Percentiles rank a stretch among this genome's conserved stretches.
Evolutionary conservation across 306 rosid species (phyloP).

Genomic region (Cucumis melo): DNA sequence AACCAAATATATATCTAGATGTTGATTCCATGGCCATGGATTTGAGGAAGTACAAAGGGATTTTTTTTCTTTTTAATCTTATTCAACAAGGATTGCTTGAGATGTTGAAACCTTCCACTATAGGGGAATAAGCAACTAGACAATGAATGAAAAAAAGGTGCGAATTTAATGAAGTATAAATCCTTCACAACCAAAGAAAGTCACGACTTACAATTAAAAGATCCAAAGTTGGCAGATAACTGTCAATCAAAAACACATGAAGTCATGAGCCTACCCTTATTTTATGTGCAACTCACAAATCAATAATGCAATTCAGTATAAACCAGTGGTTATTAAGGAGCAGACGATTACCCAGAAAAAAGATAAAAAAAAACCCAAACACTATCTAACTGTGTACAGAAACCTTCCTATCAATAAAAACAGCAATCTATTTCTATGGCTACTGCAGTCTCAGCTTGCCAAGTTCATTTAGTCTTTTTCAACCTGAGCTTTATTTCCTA

Average conservation of each 20-base stretch:
- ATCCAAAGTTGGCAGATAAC: neutral
- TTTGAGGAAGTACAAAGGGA: neutral
- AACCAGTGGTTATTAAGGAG: neutral
- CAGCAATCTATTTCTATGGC: neutral
- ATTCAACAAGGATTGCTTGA: neutral
- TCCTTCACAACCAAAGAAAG: neutral
- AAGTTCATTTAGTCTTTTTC: neutral
- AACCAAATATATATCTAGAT: neutral
- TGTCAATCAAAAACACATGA: neutral
- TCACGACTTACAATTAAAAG: neutral
- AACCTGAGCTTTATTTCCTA: neutral
- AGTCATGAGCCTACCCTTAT: neutral
- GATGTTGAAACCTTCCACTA: neutral
- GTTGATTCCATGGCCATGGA: neutral
- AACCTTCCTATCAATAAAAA: neutral
- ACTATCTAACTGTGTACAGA: constrained; percentile 2
- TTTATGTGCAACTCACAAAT: constrained; percentile 3
- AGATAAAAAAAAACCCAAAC: neutral
- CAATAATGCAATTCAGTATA: neutral
- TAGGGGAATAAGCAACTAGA: neutral
- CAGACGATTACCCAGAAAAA: neutral
- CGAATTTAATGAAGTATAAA: neutral
- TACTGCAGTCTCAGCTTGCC: neutral
- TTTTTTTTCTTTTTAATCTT: too few relatives aligned
- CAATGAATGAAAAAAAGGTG: neutral